Evolutionary conservation across 2,329 filamentous ascomycete species (phyloP), one percentile per base, ranked within the genome.

Genomic region (Arthrobotrys entomopaga): DNA sequence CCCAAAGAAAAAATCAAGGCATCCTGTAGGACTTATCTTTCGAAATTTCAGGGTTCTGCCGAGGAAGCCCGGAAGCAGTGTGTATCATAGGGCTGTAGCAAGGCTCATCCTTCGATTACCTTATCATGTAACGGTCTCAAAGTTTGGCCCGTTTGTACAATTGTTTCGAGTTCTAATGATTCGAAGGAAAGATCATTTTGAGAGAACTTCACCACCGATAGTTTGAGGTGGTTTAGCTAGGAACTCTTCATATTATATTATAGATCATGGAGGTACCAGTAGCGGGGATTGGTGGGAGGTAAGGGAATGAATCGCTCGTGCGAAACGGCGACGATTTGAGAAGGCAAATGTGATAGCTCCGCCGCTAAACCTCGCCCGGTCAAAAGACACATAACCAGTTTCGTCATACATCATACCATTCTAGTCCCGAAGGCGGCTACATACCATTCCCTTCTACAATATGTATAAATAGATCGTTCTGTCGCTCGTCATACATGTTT

Each of bases 151-250:
- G n/a, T n/a, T n/a, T n/a, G n/a, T n/a, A n/a, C n/a, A n/a, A 22
- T 20, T 22, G 46, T 50, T n/a, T 22, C 7, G 16, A 13, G 46
- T 19, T 50, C 5, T n/a, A 5, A 6, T 20, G 46, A 46, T 15
- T n/a, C n/a, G n/a, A n/a, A 19, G 13, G 11, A 15, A 13, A 19
- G 56, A 59, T 43, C 38, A 48, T 26, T 57, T 48, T 8, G 56
- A 46, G 34, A 46, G 20, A 34, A 48, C 56, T 59, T 15, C 38
- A 38, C 56, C 54, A 58, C 54, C 38, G 38, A 46, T n/a, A 26
- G 15, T 48, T 59, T 48, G 38, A 46, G 38, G 20, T 13, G 2
- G n/a, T 46, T 59, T 19, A 15, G 13, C 13, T 13, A 20, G 4
- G n/a, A n/a, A n/a, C n/a, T 6, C n/a, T 24, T 34, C 3, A 7